Evolutionary conservation across 1,284 basidiomycete species (phyloP).

Genomic region (Puccinia novopanici): DNA sequence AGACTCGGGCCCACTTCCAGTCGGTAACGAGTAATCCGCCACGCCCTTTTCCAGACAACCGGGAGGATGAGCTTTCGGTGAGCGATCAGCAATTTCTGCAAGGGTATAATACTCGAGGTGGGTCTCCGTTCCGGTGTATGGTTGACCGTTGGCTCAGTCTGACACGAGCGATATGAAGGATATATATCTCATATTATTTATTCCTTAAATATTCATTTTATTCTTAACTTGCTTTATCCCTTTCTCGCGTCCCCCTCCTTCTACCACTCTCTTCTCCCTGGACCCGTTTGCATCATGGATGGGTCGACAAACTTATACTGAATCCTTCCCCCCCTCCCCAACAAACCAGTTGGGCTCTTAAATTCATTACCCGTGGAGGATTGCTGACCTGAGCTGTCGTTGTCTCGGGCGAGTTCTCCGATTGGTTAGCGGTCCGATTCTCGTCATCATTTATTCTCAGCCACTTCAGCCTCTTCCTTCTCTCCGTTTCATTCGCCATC

Average conservation of each 20-base stretch:
- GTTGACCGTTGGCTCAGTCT: too few relatives aligned
- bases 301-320: background rate
- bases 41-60: background rate
- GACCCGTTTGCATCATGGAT: background rate
- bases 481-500: slow-evolving; percentile 8
- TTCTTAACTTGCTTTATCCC: background rate
- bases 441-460: too few relatives aligned
- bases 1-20: too few relatives aligned
- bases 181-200: background rate
- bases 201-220: background rate
- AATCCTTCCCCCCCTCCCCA: too few relatives aligned
- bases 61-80: background rate
- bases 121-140: background rate
- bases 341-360: background rate
- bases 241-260: background rate
- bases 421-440: slow-evolving; percentile 21
- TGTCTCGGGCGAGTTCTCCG: background rate
- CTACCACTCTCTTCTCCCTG: too few relatives aligned
- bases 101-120: background rate
- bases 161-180: background rate
- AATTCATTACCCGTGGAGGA: background rate
- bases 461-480: background rate
- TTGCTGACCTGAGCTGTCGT: slow-evolving; percentile 5
- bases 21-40: too few relatives aligned
- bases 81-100: background rate